These are phyloP conservation scores for Straminergon stramineum DNA, from an alignment of 225 moss, liverwort and hornwort species.

Conservation along the genomic window DNA sequence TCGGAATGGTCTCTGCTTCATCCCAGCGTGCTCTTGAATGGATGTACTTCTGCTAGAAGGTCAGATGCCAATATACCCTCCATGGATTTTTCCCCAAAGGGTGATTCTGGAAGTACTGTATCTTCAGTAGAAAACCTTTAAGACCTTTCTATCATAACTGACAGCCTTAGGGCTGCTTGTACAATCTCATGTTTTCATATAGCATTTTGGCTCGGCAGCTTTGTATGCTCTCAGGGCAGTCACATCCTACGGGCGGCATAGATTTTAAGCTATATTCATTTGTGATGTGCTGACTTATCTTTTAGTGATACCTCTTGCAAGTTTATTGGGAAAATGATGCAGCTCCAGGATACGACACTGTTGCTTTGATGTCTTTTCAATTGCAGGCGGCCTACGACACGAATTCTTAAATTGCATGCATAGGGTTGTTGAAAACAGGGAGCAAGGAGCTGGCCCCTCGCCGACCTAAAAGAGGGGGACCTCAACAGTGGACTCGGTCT, in stretches of 20 bases:
- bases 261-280: neutral
- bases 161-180: neutral
- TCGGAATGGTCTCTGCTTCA: neutral
- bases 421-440: neutral
- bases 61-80: neutral
- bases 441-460: neutral
- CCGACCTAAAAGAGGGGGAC: neutral
- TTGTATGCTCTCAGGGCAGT: neutral
- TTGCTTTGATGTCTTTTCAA: slow-evolving; percentile 16
- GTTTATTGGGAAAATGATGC: neutral
- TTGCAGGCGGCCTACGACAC: neutral
- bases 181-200: neutral
- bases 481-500: neutral
- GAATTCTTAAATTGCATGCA: neutral
- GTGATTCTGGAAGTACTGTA: neutral
- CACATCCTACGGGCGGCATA: neutral
- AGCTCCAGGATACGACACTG: neutral
- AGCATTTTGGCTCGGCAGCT: neutral
- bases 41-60: neutral
- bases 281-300: neutral
- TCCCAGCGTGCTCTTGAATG: neutral
- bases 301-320: neutral
- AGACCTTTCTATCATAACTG: neutral
- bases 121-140: neutral
- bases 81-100: neutral